Base-by-base conservation (phyloP, 805 yeast species). In the Wickerhamiella sergipiensis region DNA sequence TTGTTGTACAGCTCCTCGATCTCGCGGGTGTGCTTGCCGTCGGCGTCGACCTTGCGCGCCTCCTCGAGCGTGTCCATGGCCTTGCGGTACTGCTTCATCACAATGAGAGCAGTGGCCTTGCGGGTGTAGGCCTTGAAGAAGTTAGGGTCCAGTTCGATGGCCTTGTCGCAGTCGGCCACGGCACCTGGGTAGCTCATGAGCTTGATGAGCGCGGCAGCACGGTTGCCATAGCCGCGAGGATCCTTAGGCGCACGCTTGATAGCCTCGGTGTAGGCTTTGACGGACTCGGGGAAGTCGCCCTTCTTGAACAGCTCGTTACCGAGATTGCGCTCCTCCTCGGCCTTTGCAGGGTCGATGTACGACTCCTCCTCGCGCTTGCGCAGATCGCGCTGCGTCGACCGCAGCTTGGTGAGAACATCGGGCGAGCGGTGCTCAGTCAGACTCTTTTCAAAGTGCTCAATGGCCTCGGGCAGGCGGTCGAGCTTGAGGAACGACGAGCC, bases 101-200 rank as follows among this genome's bases (percentile, higher is more conserved):
- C 89, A 64, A 88, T 76, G 71, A 83, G 87, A 18, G 96, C 95
- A 58, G 81, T 85, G 39, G 99, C 97, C 74, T 92, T 92, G 72
- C 98, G 83, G 58, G 92, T 85, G 67, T 89, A 92, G 2, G 97
- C 98, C 72, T 95, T 85, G 63, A 90, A 75, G 68, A 92, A 92
- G 19, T 72, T 69, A 45, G 96, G 95, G 68, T 92, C 97, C 59
- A 80, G 79, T 64, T 77, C 79, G 61, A 92, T 85, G 38, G 98
- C 99, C 52, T 71, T 67, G 63, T 90, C 85, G 73, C 97, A 88
- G 70, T 92, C 99, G 61, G 77, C 76, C 52, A 92, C 82, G 17
- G 95, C 97, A 59, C 90, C 97, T 18, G 97, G 97, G 84, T 90
- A 92, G 12, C 96, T 86, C 85, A 90, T 79, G 59, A 92, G 78